Evolutionary conservation across 306 rosid species (phyloP).

Genomic region (Acacia melanoxylon): DNA sequence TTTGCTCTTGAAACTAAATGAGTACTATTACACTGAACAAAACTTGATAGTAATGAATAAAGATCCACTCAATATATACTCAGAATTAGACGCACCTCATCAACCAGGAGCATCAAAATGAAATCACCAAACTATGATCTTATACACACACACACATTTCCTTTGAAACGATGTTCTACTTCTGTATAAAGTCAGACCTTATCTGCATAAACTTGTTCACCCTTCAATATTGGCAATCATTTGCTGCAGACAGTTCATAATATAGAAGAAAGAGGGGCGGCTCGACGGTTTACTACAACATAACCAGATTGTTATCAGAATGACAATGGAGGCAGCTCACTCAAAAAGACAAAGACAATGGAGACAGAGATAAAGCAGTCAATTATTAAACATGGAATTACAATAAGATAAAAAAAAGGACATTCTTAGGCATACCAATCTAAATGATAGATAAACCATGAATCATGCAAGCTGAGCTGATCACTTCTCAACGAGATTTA

Average conservation of each 20-base stretch:
- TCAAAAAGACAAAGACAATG: background rate
- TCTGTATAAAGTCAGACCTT: conserved; percentile 35
- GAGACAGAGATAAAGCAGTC: background rate
- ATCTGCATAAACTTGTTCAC: conserved; percentile 47
- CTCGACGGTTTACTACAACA: conserved; percentile 73
- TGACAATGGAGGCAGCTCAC: background rate
- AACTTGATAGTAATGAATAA: conserved; percentile 3
- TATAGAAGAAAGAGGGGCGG: conserved; percentile 74
- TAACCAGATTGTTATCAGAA: conserved; percentile 21
- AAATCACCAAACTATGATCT: background rate
- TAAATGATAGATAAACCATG: background rate
- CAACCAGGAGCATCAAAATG: background rate
- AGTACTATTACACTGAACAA: background rate
- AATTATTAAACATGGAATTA: background rate
- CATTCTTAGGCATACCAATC: background rate
- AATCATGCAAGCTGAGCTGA: background rate
- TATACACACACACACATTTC: background rate
- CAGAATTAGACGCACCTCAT: conserved; percentile 3
- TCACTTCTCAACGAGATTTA: background rate
- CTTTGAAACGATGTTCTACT: conserved; percentile 16
- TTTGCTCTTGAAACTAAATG: background rate
- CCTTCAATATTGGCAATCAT: conserved; percentile 44
- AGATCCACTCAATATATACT: background rate
- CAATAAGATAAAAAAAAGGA: background rate
- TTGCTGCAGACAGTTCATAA: conserved; percentile 75